Base-by-base conservation (phyloP, 108 stramenopile species). In the Fragilariopsis cylindrus region DNA sequence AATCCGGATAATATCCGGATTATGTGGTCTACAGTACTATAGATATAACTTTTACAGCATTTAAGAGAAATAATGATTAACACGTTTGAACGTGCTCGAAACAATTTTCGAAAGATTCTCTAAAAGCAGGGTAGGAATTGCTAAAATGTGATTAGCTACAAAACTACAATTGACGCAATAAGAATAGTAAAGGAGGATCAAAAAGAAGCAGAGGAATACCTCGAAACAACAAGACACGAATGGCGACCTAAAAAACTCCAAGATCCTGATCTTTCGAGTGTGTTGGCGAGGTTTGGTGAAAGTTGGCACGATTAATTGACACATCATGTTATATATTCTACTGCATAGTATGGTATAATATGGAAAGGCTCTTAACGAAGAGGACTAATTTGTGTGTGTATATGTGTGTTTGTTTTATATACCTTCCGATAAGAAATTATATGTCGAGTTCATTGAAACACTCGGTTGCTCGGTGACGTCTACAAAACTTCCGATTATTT, bases 401-500 rank as follows among this genome's bases (percentile, higher is more conserved):
- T 21, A 21, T 30, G 30, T 30, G 2, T 30, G 9, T 16, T 60
- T 30, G 60, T 30, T 53, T 62, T 49, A 88, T 71, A 88, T 88
- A n/a, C 85, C 85, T 49, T 84, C 85, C 54, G 81, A 73, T 60
- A 78, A 79, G 81, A 77, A 85, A 30, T 78, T 85, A 69, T 79
- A 82, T 74, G 88, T 76, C 80, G 88, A 87, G 75, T 91, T 85
- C 90, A 91, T 91, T 44, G 58, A 71, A 18, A 76, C 75, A 60
- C 83, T 84, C 41, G 90, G 90, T 57, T 88, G 87, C 56, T 86
- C 84, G 5, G 85, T 85, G 1, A 88, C 85, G 57, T 88, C 87
- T 9, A 88, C 82, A 69, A 88, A 91, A 40, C 78, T 77, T 30
- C 91, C 91, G 70, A 90, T 92, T 40, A 88, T 87, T 66, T 87